phyloP scores from a whole-genome alignment of 2,329 filamentous ascomycete genomes.

The Trichophyton rubrum region DNA sequence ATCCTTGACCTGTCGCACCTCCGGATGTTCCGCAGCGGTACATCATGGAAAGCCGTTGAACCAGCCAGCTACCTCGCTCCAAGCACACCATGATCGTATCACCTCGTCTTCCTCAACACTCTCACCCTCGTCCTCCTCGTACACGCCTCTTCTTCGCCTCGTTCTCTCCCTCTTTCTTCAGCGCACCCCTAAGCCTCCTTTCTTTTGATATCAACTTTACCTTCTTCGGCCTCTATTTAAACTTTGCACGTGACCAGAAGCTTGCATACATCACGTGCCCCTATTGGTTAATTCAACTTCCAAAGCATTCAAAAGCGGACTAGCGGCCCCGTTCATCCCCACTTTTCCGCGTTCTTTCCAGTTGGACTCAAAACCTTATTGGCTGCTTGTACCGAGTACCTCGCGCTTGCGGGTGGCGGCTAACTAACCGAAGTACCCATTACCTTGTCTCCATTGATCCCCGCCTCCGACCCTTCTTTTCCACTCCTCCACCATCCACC shows the following conservation, averaged over 20 bases:
- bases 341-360: background rate
- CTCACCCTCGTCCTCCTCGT: background rate
- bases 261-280: background rate
- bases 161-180: background rate
- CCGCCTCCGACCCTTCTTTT: constrained; percentile 11
- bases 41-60: background rate
- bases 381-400: background rate
- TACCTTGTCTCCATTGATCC: constrained; percentile 3
- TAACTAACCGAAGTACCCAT: background rate
- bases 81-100: background rate
- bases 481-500: background rate
- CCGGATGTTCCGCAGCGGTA: background rate
- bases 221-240: background rate
- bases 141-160: background rate
- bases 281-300: background rate
- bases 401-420: background rate
- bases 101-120: background rate
- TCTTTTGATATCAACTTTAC: background rate
- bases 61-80: background rate
- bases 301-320: background rate
- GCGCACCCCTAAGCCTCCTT: background rate
- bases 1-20: background rate
- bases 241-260: background rate
- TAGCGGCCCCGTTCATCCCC: background rate
- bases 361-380: background rate